These are phyloP conservation scores for Sporisorium scitamineum DNA, from an alignment of 1,284 basidiomycete genomes.

Conservation along the genomic window DNA sequence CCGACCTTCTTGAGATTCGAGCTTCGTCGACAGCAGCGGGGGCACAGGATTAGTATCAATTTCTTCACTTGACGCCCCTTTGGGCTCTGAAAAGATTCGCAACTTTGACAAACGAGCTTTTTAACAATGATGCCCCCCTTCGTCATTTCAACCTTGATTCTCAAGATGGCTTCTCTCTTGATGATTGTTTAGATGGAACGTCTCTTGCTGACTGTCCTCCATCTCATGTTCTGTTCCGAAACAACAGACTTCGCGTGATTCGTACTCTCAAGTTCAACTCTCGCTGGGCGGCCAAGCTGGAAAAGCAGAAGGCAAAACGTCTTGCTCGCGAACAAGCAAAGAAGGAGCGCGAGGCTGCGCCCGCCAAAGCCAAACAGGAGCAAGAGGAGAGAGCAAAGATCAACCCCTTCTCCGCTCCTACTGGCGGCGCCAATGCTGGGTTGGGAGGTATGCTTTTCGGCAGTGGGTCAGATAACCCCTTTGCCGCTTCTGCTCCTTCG, in stretches of 20 bases:
- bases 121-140: conserved; percentile 67
- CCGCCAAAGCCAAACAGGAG: conserved; percentile 39
- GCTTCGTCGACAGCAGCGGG: neutral
- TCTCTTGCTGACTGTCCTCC: conserved; percentile 12
- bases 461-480: conserved; percentile 47
- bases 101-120: conserved; percentile 69
- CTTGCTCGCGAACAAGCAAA: conserved; percentile 34
- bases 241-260: conserved; percentile 60
- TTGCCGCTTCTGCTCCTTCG: conserved; percentile 25
- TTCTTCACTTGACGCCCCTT: conserved; percentile 69
- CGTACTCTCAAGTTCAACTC: conserved; percentile 64
- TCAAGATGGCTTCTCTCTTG: conserved; percentile 22
- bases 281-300: conserved; percentile 68
- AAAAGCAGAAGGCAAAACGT: conserved; percentile 55
- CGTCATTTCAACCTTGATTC: neutral
- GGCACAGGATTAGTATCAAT: conserved; percentile 67
- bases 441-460: conserved; percentile 56
- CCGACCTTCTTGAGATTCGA: neutral
- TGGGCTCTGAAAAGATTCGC: conserved; percentile 60
- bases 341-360: conserved; percentile 43
- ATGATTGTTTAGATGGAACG: neutral
- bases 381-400: conserved; percentile 49
- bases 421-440: conserved; percentile 21
- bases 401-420: conserved; percentile 47
- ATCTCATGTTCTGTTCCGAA: neutral